Percentiles rank a stretch among this genome's conserved stretches.
These are phyloP conservation scores for Vigna reflexopilosa DNA, from an alignment of 306 rosid genomes.

Conservation along the genomic window DNA sequence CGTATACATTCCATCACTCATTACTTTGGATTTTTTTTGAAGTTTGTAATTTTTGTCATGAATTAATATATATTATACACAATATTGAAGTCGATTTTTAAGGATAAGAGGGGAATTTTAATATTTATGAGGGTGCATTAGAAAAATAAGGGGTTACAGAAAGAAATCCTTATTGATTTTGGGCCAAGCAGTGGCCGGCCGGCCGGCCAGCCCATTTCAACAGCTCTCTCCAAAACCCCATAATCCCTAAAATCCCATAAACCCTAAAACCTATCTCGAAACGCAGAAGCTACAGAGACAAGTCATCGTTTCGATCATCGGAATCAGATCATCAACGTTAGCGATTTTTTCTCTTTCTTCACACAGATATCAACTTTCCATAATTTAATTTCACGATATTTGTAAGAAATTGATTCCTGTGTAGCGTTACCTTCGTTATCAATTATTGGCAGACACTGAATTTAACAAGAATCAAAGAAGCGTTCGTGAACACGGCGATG, in stretches of 20 bases:
- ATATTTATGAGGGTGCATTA: too few species aligned
- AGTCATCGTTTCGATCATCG: background rate
- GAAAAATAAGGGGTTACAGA: too few species aligned
- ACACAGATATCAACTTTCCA: background rate
- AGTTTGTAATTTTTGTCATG: too few species aligned
- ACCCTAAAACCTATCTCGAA: background rate
- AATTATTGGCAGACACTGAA: constrained; percentile 21
- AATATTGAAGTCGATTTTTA: too few species aligned
- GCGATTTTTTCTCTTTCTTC: background rate
- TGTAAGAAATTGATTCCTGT: background rate
- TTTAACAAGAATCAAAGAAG: background rate
- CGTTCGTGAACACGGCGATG: constrained; percentile 40
- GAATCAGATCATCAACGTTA: background rate
- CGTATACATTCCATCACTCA: too few species aligned
- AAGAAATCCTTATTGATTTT: too few species aligned
- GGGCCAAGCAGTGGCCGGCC: too few species aligned
- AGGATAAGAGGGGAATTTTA: too few species aligned
- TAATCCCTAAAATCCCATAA: background rate
- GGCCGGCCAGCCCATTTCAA: background rate
- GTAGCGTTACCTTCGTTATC: background rate
- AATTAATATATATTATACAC: too few species aligned
- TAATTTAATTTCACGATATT: background rate
- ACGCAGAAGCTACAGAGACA: background rate
- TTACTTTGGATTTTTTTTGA: too few species aligned
- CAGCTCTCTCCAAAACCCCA: background rate